Evolutionary conservation across 2,329 filamentous ascomycete genomes (phyloP).

Genomic region (Fusarium kyushuense): DNA sequence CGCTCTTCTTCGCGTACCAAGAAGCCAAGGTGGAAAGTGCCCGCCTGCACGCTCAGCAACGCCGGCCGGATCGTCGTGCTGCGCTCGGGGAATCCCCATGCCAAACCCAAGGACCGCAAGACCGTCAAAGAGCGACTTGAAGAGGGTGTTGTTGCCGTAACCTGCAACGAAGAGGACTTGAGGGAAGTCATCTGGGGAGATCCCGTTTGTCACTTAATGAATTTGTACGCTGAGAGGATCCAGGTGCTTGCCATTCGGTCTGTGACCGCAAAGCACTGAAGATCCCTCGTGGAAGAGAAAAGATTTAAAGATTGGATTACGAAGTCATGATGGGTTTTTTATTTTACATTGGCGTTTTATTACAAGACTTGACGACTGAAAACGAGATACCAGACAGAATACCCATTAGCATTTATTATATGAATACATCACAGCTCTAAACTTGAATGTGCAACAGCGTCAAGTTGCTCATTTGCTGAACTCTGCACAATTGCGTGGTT

Average conservation of each 20-base stretch:
- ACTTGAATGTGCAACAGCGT: neutral
- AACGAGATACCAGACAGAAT: conserved; percentile 29
- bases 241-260: conserved; percentile 76
- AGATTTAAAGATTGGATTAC: conserved; percentile 7
- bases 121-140: conserved; percentile 63
- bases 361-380: conserved; percentile 29
- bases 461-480: neutral
- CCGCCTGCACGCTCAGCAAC: conserved; percentile 74
- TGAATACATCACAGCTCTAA: conserved; percentile 4
- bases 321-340: conserved; percentile 17
- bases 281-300: neutral
- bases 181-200: conserved; percentile 83
- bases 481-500: neutral
- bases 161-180: conserved; percentile 75
- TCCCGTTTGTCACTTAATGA: conserved; percentile 84
- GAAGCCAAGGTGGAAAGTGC: conserved; percentile 72
- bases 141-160: conserved; percentile 75
- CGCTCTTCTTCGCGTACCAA: conserved; percentile 28
- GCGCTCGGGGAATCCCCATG: conserved; percentile 60
- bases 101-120: conserved; percentile 57
- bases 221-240: conserved; percentile 77
- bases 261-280: conserved; percentile 44
- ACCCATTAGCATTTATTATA: conserved; percentile 3
- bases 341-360: conserved; percentile 26
- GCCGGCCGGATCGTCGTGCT: conserved; percentile 78